Base-by-base conservation (phyloP, 1,284 basidiomycete genomes). In the Irpex sp. region DNA sequence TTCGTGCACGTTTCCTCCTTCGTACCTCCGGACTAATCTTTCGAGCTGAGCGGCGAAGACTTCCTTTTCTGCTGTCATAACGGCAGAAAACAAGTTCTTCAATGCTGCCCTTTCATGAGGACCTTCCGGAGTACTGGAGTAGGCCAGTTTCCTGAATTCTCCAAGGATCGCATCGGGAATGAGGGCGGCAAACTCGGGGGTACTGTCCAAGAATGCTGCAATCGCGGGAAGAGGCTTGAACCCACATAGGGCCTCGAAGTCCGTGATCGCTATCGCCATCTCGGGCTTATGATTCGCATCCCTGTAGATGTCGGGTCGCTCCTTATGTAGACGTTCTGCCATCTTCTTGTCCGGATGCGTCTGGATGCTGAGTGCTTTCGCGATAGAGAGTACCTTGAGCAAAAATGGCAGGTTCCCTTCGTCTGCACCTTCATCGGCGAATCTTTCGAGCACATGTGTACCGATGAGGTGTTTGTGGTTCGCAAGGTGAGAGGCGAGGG, bases 231-330 rank as follows among this genome's bases (percentile, higher is more conserved):
- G 82, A 3, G 95, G 95, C 9, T 89, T 82, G 79, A 97, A 98
- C 37, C 96, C 96, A 73, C 95, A 97, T 72, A 99, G 85, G 0
- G 94, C 97, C 47, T 83, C 82, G 81, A 99, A 99, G 5, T 90
- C 86, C 0, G 96, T 96, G 62, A 99, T 78, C 0, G 97, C 97
- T 59, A 99, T 85, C 9, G 96, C 96, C 94, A 99, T 97, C 76
- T 99, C 97, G 3, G 97, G 97, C 78, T 98, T 98, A 73, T 97
- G 96, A 72, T 97, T 97, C 11, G 88, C 84, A 76, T 98, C 94
- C 94, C 70, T 47, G 70, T 74, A 74, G 63, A 97, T 83, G 58
- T 93, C 85, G 0, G 95, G 94, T 64, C 88, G 83, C 69, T 87
- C 82, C 13, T 79, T 80, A 73, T 95, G 91, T 57, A 99, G 78